Evolutionary conservation across 495 filamentous ascomycete genomes (phyloP), one percentile per base, ranked within the genome.

Genomic region (Trichocladium uniseriatum): DNA sequence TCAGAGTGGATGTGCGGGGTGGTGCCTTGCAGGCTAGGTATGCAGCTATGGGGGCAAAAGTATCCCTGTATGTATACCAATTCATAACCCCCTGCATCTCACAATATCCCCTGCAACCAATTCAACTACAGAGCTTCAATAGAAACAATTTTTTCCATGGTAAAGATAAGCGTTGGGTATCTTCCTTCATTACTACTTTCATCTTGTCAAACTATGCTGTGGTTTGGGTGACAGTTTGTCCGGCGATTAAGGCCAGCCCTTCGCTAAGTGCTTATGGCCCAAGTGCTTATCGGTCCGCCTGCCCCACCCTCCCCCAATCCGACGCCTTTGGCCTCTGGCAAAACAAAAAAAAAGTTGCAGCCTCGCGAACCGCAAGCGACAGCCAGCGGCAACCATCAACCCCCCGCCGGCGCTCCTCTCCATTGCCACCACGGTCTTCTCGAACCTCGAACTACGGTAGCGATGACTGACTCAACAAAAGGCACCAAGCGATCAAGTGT

Each of bases 401-500:
- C 10, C 37, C 15, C 37, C 4, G 15, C 4, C 19, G 19, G 8
- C 37, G 19, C 6, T 20, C 31, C 32, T n/a, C 21, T 29, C 34
- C 21, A 20, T 29, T 31, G 39, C 31, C 6, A 37, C 18, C 47
- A 49, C 20, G 11, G 22, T 14, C 0, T 16, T n/a, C 8, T 18
- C 37, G 16, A 29, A 27, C 3, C 16, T 2, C 35, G 5, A 28
- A 36, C 13, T 27, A 27, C 28, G 29, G 39, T 39, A 22, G 45
- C 40, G 14, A 56, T 60, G 57, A 40, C 49, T 14, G 51, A 57
- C 38, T 46, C 36, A 8, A 49, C 49, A 40, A 59, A 45, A 24
- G 52, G 43, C 49, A 48, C 44, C 45, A 66, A 66, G 51, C 59
- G 63, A 60, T 59, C 55, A n/a, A 64, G 52, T 48, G 49, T 48